Base-by-base conservation (phyloP, 164 flowering plant species). In the Dillenia suffruticosa region DNA sequence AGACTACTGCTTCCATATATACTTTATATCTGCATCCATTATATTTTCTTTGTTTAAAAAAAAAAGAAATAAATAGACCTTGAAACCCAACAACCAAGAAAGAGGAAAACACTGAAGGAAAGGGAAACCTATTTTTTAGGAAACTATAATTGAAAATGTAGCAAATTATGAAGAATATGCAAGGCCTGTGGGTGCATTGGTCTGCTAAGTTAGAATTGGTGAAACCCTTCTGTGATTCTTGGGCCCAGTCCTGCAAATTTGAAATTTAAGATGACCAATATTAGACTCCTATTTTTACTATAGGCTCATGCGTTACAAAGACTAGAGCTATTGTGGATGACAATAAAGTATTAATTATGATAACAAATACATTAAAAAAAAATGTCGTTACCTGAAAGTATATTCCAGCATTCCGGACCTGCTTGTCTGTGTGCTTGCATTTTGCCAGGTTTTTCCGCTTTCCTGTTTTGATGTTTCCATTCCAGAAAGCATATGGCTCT, bases 401-500 rank as follows among this genome's bases (percentile, higher is more conserved):
- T 2, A 32, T 45, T 6, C 54, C 14, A 32, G 54, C 59, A n/a
- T 55, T 46, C 54, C 59, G 56, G 24, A 63, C 67, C 9, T 57
- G 54, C 9, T 52, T 48, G 8, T 58, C 52, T 6, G 72, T 45
- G 46, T 53, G 63, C 46, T 63, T 68, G 47, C 72, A 68, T 3
- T 40, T 58, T 9, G 47, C 44, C 22, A 68, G 67, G 11, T 68
- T 63, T 47, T 13, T 47, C 49, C 72, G 40, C 17, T 52, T 40
- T n/a, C 44, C 40, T 14, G 55, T 55, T 12, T 32, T 47, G n/a
- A 8, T 1, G 44, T 69, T 59, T 12, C 64, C 67, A 17, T 63
- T 68, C 72, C 67, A 68, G 47, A 51, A 68, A 4, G 72, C 72
- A 47, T 63, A 45, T 1, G 72, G 55, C 22, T 63, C 72, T 49